Base-by-base conservation (phyloP, 2,329 filamentous ascomycete genomes). In the Ophiocordyceps robertsii region DNA sequence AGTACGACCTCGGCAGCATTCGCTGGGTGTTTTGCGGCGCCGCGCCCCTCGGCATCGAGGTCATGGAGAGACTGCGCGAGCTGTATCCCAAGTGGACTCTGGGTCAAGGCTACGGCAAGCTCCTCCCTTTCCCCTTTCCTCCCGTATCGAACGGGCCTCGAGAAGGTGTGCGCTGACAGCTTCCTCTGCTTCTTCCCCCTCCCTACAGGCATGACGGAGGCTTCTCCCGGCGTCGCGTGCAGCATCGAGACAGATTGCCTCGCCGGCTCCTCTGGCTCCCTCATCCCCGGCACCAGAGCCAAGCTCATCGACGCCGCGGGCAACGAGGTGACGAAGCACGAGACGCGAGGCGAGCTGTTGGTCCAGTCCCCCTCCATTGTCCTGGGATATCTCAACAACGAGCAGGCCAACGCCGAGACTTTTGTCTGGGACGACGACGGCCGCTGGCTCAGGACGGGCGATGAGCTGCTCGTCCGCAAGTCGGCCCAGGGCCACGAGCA, bases 301-400 rank as follows among this genome's bases (percentile, higher is more conserved):
- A 81, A 81, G 48, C 63, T 89, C 10, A 64, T 90, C 36, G 74
- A 75, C 3, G 53, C 67, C 1, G 80, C 87, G 41, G 83, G 82
- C 5, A 67, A 70, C 2, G 82, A 88, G 52, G 70, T 89, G 37
- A 81, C 75, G 0, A 71, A 66, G 8, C 79, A 84, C 50, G 66
- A 90, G 47, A 75, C 78, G 38, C 84, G 82, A 0, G 89, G 89
- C 31, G 89, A 95, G 60, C 72, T 95, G 13, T 70, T 85, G 16
- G 74, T 94, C 19, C 84, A 86, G 56, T 77, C 77, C 0, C 88
- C 87, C 0, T 80, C 80, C 1, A 75, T 93, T 1, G 79, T 84
- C 0, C 62, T 95, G 0, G 89, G 89, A 1, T 95, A 95, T 52
- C 65, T 94, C 42, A 83, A 93, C 63, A 94, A 95, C 55, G 79